Percentiles rank a stretch among this genome's conserved stretches.
Evolutionary conservation across 805 yeast genomes (phyloP).

Genomic region (Priceomyces carsonii): DNA sequence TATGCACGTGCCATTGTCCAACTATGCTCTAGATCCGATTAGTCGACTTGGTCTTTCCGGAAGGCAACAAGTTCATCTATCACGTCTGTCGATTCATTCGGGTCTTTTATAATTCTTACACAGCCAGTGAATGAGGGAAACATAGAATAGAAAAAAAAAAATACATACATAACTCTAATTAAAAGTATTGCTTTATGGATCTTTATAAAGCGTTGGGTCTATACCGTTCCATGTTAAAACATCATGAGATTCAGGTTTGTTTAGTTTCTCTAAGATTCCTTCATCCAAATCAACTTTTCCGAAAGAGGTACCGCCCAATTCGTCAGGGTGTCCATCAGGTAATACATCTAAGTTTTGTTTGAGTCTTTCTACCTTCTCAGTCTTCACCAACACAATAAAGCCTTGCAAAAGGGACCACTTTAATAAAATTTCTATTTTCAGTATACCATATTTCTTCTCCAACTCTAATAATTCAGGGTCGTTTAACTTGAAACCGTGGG

Average conservation of each 20-base stretch:
- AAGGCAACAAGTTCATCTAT: conserved; percentile 1
- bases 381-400: conserved; percentile 69
- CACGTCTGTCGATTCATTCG: neutral
- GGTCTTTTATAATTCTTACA: neutral
- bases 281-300: conserved; percentile 43
- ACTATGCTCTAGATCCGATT: no score
- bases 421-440: conserved; percentile 64
- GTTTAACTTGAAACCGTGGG: conserved; percentile 56
- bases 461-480: conserved; percentile 54
- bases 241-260: conserved; percentile 37
- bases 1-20: no score
- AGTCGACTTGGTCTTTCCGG: neutral
- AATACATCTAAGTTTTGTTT: conserved; percentile 55
- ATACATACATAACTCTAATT: neutral
- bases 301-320: conserved; percentile 24
- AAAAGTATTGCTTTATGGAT: conserved; percentile 4
- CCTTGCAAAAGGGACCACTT: conserved; percentile 78
- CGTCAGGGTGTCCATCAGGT: conserved; percentile 26
- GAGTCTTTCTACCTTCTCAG: conserved; percentile 54
- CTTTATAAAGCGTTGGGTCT: conserved; percentile 33
- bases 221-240: conserved; percentile 30
- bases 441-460: conserved; percentile 48
- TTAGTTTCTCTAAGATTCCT: conserved; percentile 35
- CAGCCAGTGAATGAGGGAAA: neutral
- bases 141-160: no score